Evolutionary conservation across 1,139 yeast genomes (phyloP).

Genomic region (Lizanozyma gosingica): DNA sequence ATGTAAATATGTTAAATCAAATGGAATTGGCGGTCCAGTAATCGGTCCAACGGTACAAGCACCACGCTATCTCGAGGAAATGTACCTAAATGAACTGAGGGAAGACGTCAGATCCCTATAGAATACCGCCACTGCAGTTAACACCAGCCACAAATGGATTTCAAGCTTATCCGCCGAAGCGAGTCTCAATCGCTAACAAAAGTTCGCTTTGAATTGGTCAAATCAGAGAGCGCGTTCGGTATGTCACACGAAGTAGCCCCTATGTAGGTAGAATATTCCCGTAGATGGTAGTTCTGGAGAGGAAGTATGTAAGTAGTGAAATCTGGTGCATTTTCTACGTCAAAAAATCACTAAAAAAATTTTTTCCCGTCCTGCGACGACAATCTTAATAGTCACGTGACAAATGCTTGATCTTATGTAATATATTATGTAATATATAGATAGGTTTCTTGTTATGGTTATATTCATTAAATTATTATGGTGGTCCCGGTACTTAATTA

Average conservation of each 20-base stretch:
- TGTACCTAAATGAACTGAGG: too few species aligned
- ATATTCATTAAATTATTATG: too few species aligned
- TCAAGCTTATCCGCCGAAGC: not conserved
- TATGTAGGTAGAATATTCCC: too few species aligned
- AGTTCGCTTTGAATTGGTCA: not conserved
- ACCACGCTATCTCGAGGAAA: too few species aligned
- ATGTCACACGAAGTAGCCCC: not conserved
- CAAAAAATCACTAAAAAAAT: not conserved
- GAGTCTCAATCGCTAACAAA: not conserved
- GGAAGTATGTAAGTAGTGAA: not conserved
- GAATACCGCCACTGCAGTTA: too few species aligned
- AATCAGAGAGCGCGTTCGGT: not conserved
- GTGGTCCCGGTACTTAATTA: too few species aligned
- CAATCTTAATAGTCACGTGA: not conserved
- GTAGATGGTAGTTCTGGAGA: not conserved
- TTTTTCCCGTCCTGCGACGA: not conserved
- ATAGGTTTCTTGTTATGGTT: not conserved
- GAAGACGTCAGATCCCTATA: too few species aligned
- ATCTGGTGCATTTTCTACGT: not conserved
- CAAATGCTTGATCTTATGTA: not conserved
- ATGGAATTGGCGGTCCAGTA: too few species aligned
- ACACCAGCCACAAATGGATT: not conserved
- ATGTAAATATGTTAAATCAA: too few species aligned
- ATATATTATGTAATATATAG: not conserved
- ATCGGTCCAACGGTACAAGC: too few species aligned